These are phyloP conservation scores for Eucalyptus marginata DNA, from an alignment of 345 rosid genomes.

Conservation along the genomic window DNA sequence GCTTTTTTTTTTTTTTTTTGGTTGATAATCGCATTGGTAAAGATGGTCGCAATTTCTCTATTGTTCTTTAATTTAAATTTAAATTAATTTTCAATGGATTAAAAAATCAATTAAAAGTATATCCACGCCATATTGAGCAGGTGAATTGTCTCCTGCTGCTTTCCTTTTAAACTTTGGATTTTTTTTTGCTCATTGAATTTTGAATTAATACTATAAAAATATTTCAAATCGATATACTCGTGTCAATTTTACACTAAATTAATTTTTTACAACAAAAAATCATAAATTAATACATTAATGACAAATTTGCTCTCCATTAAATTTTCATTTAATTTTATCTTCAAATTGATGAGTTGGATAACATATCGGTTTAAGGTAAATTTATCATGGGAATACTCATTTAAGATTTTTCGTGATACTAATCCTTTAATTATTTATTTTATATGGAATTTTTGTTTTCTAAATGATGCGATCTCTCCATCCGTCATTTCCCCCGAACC, in stretches of 20 bases:
- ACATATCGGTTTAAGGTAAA: too few species aligned
- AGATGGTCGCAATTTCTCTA: neutral
- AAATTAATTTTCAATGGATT: too few species aligned
- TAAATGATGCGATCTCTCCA: neutral
- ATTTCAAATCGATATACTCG: fast-evolving
- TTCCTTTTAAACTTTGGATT: neutral
- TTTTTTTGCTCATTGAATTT: fast-evolving
- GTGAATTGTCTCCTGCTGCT: neutral
- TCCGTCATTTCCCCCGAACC: neutral
- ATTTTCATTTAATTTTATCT: too few species aligned
- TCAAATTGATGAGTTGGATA: fast-evolving
- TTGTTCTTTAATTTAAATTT: neutral
- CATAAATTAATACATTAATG: too few species aligned
- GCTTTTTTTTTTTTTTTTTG: neutral
- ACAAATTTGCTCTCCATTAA: fast-evolving
- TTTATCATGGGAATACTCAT: too few species aligned
- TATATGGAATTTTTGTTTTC: neutral
- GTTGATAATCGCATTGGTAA: neutral
- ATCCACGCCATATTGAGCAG: neutral
- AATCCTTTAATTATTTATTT: neutral
- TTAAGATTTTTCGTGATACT: too few species aligned
- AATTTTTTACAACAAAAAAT: too few species aligned
- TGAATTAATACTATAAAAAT: too few species aligned
- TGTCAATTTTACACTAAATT: too few species aligned
- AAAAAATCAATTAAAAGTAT: neutral